Conservation (phyloP, 2,329 filamentous ascomycete genomes). For the Botrytis galanthina region DNA sequence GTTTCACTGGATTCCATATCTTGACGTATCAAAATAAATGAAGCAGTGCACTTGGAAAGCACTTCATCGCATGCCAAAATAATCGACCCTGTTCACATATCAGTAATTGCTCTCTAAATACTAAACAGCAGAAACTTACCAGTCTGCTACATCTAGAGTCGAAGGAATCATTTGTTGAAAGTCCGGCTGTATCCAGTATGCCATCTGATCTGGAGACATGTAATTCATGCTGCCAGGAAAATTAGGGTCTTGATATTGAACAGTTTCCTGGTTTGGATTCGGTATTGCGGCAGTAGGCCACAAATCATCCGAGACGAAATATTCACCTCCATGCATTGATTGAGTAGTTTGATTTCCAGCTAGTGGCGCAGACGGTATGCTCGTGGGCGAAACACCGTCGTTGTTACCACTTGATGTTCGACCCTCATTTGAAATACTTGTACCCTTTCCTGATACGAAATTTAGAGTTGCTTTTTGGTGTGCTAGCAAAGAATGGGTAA, state of each 20-base stretch:
- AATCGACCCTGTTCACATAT: neutral
- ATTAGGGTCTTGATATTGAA: neutral
- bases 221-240: neutral
- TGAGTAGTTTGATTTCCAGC: neutral
- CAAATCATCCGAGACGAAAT: neutral
- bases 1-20: neutral
- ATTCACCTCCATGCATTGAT: neutral
- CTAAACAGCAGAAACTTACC: neutral
- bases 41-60: neutral
- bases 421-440: neutral
- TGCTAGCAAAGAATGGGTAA: constrained; percentile 2
- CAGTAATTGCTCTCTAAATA: neutral
- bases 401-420: neutral
- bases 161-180: constrained; percentile 12
- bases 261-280: neutral
- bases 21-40: neutral
- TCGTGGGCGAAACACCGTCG: neutral
- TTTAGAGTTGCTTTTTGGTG: constrained; percentile 2
- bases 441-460: neutral
- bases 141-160: constrained; percentile 7
- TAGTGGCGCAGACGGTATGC: neutral
- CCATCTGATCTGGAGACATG: neutral
- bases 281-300: neutral
- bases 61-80: constrained; percentile 11
- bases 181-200: constrained; percentile 1